Evolutionary conservation across 495 filamentous ascomycete species (phyloP).

Genomic region (Aspergillus asperescens): DNA sequence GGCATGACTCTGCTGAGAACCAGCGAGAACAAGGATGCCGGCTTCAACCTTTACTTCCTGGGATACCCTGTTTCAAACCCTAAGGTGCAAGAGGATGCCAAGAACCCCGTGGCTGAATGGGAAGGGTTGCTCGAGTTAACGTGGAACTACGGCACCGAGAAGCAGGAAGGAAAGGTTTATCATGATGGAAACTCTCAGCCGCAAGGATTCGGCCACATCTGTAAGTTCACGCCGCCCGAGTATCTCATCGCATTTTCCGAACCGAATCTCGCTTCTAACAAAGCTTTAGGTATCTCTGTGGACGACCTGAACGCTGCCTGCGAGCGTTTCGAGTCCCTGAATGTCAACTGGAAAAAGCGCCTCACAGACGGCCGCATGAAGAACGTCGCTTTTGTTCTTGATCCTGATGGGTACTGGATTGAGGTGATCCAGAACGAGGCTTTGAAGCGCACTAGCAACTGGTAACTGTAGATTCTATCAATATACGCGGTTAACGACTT

Average conservation of each 20-base stretch:
- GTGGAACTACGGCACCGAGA: slow-evolving; percentile 97
- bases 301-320: slow-evolving; percentile 86
- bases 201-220: slow-evolving; percentile 91
- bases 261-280: neutral
- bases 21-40: slow-evolving; percentile 59
- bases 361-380: slow-evolving; percentile 89
- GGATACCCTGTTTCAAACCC: slow-evolving; percentile 59
- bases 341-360: slow-evolving; percentile 89
- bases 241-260: neutral
- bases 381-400: slow-evolving; percentile 88
- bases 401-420: slow-evolving; percentile 91
- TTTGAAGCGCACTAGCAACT: slow-evolving; percentile 44
- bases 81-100: slow-evolving; percentile 43
- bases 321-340: slow-evolving; percentile 71
- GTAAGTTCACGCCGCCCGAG: slow-evolving; percentile 54
- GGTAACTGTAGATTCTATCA: slow-evolving; percentile 21
- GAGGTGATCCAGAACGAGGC: slow-evolving; percentile 75
- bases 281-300: slow-evolving; percentile 64
- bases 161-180: slow-evolving; percentile 75
- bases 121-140: slow-evolving; percentile 89
- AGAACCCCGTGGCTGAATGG: slow-evolving; percentile 55
- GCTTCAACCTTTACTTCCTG: slow-evolving; percentile 90
- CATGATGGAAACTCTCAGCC: slow-evolving; percentile 89
- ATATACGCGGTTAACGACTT: neutral
- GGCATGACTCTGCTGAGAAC: slow-evolving; percentile 81